A percentile compares a stretch with the other conserved stretches of the same genome.
Evolutionary conservation across 441 rosid species (phyloP).

Genomic region (Hypseocharis bilobata): DNA sequence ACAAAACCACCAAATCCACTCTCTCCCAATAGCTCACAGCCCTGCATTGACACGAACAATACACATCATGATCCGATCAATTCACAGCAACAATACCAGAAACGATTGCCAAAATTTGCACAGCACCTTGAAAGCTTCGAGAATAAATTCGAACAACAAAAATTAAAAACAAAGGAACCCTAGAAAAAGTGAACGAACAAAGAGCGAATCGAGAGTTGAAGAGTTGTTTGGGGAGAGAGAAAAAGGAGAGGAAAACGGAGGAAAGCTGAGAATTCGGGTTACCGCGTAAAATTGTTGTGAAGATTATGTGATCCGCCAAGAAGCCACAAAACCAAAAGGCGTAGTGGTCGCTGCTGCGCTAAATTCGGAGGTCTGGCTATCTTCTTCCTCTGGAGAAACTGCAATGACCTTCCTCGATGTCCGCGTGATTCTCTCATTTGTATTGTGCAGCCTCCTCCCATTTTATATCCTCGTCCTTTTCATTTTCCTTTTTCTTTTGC

Average conservation of each 20-base stretch:
- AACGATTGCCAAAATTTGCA: background rate
- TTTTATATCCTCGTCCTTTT: too few relatives aligned
- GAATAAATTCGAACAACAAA: background rate
- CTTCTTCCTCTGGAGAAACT: too few relatives aligned
- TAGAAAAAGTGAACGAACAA: background rate
- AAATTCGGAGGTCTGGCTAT: too few relatives aligned
- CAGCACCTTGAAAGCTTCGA: background rate
- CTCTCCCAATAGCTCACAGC: background rate
- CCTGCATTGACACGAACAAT: background rate
- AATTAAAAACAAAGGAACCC: background rate
- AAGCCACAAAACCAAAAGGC: background rate
- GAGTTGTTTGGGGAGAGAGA: background rate
- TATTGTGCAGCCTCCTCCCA: background rate
- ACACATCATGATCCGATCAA: too few relatives aligned
- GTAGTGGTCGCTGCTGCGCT: too few relatives aligned
- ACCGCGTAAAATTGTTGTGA: conserved; percentile 30
- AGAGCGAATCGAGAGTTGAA: background rate
- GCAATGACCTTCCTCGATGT: conserved; percentile 9
- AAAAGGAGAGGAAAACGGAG: background rate
- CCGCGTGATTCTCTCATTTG: conserved; percentile 24
- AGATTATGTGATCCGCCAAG: conserved; percentile 17
- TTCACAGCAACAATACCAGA: too few relatives aligned
- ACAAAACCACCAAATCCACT: background rate
- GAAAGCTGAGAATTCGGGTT: conserved; percentile 34
- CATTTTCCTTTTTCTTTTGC: background rate